Base-by-base conservation (phyloP, 75 land plant species). In the Pinus taeda region DNA sequence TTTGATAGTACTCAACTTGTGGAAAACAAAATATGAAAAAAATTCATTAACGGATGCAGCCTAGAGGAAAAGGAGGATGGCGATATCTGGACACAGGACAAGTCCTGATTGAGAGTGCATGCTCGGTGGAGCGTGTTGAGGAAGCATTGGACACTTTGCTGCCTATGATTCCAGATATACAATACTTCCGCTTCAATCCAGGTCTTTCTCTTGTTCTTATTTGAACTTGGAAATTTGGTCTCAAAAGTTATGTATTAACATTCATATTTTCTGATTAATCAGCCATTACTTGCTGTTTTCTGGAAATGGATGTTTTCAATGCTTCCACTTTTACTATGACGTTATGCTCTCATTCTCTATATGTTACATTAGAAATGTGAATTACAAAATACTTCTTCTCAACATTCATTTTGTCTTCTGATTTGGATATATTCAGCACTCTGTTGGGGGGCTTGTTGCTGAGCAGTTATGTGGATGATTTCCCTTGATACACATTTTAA, bases 41-140 rank as follows among this genome's bases (percentile, higher is more conserved):
- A 73, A 45, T 57, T 26, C 20, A 29, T 29, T 26, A 21, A 76
- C 26, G 71, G 5, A 17, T 71, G 61, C 78, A 96, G 99, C 79
- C 74, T 58, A 83, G 99, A 59, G 88, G 88, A n/a, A 96, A 92
- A 78, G 99, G 97, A 74, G 99, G 99, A 1, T 96, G 99, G 99
- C 92, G 97, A 69, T 92, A 94, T 79, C 59, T 94, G 79, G 97
- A 96, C 78, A 96, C 95, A 77, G 98, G 97, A 18, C 97, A 94
- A 78, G 99, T 96, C 24, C 85, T 96, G 75, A 91, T 96, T 77
- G 99, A 96, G 82, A 96, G 99, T 91, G 95, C 98, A 60, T 96
- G 97, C 86, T 96, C 99, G 24, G 93, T 92, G 20, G 99, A 96
- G 66, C 83, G 99, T 57, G 97, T 89, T 18, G 98, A 94, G 79